Evolutionary conservation across 2,329 filamentous ascomycete species (phyloP).

Genomic region (Didymella sp.): DNA sequence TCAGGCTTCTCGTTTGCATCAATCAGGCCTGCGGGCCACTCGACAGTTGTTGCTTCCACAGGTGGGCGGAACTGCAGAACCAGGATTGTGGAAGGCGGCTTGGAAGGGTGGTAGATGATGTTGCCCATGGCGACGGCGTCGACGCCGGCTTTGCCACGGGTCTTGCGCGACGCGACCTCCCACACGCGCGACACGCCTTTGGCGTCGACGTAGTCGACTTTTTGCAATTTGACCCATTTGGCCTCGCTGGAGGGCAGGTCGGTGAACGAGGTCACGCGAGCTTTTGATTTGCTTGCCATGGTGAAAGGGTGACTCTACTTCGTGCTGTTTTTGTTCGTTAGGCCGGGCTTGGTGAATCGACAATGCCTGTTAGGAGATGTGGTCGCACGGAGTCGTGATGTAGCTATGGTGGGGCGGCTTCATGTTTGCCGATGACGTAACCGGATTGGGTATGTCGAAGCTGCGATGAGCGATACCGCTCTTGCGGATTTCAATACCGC

Average conservation of each 20-base stretch:
- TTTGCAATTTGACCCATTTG: constrained; percentile 46
- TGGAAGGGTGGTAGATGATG: constrained; percentile 58
- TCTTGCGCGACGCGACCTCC: constrained; percentile 74
- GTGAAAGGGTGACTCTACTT: background rate
- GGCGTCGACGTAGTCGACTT: constrained; percentile 65
- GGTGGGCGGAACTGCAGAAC: constrained; percentile 65
- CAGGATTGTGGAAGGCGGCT: constrained; percentile 41
- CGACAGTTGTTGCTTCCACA: constrained; percentile 63
- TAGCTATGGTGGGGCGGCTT: constrained; percentile 15
- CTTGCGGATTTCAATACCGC: background rate
- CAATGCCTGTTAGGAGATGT: background rate
- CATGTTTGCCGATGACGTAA: constrained; percentile 19
- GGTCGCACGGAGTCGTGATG: constrained; percentile 4
- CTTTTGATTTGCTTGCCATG: constrained; percentile 22
- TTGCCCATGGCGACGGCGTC: constrained; percentile 77
- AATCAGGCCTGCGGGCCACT: constrained; percentile 58
- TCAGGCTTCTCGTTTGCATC: constrained; percentile 64
- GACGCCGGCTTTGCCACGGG: constrained; percentile 58
- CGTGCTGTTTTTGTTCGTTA: background rate
- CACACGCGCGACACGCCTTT: constrained; percentile 65
- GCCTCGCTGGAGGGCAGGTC: constrained; percentile 34
- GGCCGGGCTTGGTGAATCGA: background rate
- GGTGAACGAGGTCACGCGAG: constrained; percentile 30
- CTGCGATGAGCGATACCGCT: background rate
- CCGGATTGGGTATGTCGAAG: background rate